phyloP scores from a whole-genome alignment of 2,329 filamentous ascomycete genomes.

The Pseudogymnoascus sp. region DNA sequence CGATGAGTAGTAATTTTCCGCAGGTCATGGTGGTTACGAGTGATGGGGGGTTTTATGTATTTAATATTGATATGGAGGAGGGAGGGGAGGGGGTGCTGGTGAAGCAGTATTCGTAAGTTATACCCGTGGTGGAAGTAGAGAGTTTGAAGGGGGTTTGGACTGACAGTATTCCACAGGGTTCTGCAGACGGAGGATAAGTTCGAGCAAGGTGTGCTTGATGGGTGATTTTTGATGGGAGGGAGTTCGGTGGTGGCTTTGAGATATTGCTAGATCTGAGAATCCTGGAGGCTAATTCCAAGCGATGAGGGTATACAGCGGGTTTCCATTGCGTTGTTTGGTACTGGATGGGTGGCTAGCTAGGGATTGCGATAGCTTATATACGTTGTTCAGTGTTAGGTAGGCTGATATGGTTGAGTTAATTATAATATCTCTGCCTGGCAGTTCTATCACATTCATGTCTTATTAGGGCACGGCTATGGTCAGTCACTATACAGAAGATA shows the following conservation, averaged over 20 bases:
- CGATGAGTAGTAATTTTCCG: conserved; percentile 88
- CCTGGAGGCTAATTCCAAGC: not conserved
- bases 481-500: not conserved
- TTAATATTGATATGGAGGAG: conserved; percentile 88
- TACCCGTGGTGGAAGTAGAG: not conserved
- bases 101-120: conserved; percentile 83
- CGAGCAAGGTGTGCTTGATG: not conserved
- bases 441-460: not conserved
- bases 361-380: not conserved
- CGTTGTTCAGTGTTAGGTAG: not conserved
- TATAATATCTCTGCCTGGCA: not conserved
- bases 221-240: not conserved
- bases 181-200: not conserved
- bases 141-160: not conserved
- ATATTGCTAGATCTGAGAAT: not conserved
- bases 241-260: not conserved
- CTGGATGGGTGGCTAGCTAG: not conserved
- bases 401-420: not conserved
- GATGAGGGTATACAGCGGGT: not conserved
- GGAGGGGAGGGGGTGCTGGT: conserved; percentile 88
- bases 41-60: conserved; percentile 91
- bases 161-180: not conserved
- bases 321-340: not conserved
- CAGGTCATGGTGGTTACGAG: conserved; percentile 98
- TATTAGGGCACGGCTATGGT: not conserved